Percentiles rank a stretch among this genome's conserved stretches.
These are phyloP conservation scores for Reticulascus tulasneorum DNA, from an alignment of 2,329 filamentous ascomycete genomes.

Conservation along the genomic window DNA sequence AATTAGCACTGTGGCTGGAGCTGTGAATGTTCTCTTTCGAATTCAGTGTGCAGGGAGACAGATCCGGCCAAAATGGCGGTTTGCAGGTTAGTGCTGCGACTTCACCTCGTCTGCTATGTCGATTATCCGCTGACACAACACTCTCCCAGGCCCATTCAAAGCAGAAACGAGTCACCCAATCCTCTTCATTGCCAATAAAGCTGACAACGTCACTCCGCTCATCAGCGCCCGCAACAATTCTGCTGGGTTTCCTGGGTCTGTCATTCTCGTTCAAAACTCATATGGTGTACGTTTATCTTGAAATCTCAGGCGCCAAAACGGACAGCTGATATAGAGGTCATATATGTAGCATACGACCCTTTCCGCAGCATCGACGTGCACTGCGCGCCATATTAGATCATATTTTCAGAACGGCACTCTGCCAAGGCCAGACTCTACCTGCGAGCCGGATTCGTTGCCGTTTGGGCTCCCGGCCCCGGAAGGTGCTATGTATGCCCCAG, in stretches of 20 bases:
- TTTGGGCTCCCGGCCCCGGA: no score
- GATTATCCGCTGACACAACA: conserved; percentile 12
- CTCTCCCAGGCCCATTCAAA: conserved; percentile 18
- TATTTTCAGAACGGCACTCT: conserved; percentile 44
- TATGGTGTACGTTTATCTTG: conserved; percentile 39
- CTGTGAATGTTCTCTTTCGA: conserved; percentile 35
- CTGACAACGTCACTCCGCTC: conserved; percentile 46
- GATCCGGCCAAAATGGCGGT: conserved; percentile 35
- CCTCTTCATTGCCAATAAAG: conserved; percentile 39
- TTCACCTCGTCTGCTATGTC: no score
- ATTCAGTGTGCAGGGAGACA: conserved; percentile 34
- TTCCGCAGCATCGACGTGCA: conserved; percentile 40
- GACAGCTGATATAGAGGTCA: not conserved
- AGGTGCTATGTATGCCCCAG: no score
- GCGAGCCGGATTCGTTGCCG: conserved; percentile 39
- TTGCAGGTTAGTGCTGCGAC: conserved; percentile 25
- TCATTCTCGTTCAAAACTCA: conserved; percentile 44
- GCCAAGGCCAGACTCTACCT: conserved; percentile 40
- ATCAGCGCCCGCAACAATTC: conserved; percentile 41
- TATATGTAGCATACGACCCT: conserved; percentile 43
- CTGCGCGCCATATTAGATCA: conserved; percentile 31
- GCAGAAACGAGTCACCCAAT: conserved; percentile 38
- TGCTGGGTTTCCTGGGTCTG: conserved; percentile 38
- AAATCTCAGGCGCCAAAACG: not conserved
- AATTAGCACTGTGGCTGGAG: conserved; percentile 38